Evolutionary conservation across 176 grass and related monocot species (phyloP), one percentile per base, ranked within the genome.

Genomic region (Triticum timopheevii): DNA sequence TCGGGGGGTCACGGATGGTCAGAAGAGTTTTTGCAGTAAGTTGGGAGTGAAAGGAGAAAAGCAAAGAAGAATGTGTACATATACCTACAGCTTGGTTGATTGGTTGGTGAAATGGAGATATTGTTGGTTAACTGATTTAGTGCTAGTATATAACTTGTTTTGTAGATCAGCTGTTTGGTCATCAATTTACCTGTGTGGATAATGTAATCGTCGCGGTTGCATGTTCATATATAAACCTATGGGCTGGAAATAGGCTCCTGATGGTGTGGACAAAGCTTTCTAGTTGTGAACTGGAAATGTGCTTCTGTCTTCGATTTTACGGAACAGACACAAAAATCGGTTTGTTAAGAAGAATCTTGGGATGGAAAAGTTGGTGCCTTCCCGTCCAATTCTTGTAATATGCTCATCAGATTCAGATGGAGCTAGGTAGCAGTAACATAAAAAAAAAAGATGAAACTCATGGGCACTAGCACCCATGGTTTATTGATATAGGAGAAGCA

Each of bases 41-140:
- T 39, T 52, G 20, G 64, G 42, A 44, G 36, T 67, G 59, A 27
- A 61, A 54, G 24, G 4, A 24, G 15, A 11, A 2, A 0, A 4
- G 5, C 8, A 67, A n/a, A 16, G n/a, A 34, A 58, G 68, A 71
- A 47, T 75, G 24, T 91, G 81, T 76, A 88, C 80, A 91, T 76
- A 87, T 76, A 88, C 80, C 84, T 76, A 84, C 80, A 81, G 81
- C 49, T 81, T 54, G 25, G 45, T 76, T 64, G 62, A 77, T 64
- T 88, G 81, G 61, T 91, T 88, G 82, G 40, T 82, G 70, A 88
- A 85, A 71, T 78, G 77, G 52, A 82, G 69, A 61, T 79, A 56
- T 50, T 84, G 58, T 38, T 80, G 28, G 69, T 63, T 77, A 47
- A 74, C 17, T 47, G 25, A 27, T 5, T 27, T 19, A 10, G 23